These are phyloP conservation scores for Nephelium lappaceum DNA, from an alignment of 345 rosid species.

Conservation along the genomic window DNA sequence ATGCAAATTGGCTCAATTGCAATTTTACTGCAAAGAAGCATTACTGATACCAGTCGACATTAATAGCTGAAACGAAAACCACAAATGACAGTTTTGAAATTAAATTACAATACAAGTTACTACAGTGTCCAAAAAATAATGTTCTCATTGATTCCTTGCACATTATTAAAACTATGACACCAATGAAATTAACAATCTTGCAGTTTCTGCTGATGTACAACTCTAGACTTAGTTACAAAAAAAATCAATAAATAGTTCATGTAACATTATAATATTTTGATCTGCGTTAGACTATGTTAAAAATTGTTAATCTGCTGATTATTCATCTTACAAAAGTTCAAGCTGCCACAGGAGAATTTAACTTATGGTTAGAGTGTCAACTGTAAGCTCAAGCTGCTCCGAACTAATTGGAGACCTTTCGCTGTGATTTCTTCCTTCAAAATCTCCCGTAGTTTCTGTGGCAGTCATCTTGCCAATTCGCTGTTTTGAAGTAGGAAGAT, in stretches of 20 bases:
- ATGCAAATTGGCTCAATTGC: no score
- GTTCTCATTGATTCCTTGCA: no score
- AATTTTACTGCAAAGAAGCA: no score
- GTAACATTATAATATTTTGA: background rate
- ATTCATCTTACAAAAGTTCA: background rate
- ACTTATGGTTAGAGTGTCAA: background rate
- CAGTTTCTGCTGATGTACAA: background rate
- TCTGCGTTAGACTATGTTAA: background rate
- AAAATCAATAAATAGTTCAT: background rate
- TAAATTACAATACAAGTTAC: no score
- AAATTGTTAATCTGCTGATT: background rate
- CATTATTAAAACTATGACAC: no score
- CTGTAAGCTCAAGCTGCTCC: slow-evolving; percentile 17
- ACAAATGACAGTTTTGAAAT: no score
- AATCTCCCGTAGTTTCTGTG: slow-evolving; percentile 21
- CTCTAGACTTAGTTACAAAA: background rate
- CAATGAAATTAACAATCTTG: background rate
- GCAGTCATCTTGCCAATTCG: slow-evolving; percentile 22
- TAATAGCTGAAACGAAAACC: no score
- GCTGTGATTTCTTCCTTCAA: slow-evolving; percentile 22
- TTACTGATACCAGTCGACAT: no score
- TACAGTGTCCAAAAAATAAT: no score
- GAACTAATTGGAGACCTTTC: slow-evolving; percentile 28
- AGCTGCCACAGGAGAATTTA: background rate
- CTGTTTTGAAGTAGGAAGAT: slow-evolving; percentile 25